Evolutionary conservation across 2,329 filamentous ascomycete species (phyloP), one percentile per base, ranked within the genome.

Genomic region (Hypomyces perniciosus): DNA sequence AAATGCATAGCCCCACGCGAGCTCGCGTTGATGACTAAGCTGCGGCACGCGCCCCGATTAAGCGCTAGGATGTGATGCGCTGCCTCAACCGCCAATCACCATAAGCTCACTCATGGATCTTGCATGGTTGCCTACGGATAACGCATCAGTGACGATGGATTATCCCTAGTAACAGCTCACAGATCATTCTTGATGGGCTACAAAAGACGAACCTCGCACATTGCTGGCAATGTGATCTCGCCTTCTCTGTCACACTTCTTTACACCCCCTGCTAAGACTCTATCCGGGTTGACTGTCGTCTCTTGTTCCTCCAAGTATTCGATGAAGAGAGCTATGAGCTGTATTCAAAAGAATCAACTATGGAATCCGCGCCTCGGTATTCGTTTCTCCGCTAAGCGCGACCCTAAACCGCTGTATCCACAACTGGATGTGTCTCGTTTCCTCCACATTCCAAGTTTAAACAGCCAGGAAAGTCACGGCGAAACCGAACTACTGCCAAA

Each of bases 11-110:
- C 44, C 49, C 49, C 66, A 68, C 65, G 65, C 69, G 67, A 63
- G 52, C 51, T 58, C 61, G 64, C 58, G 63, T 52, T 8, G 44
- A 57, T 71, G 68, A 71, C 66, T 71, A 66, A 71, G 64, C 59
- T 29, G 6, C 40, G 9, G 26, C 28, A n/a, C 6, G 29, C 37
- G 39, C 39, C 37, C 34, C 44, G 26, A 8, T 31, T 52, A 48
- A 48, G 45, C 43, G 48, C 48, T 42, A 43, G 45, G 37, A 46
- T 42, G n/a, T 51, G 48, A 46, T 51, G 48, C 13, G 37, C 13
- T 49, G 50, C 50, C 35, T 46, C 28, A 31, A 46, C 38, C 46
- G 47, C 51, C 51, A 53, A 53, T 50, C 51, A 53, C 43, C 13
- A 10, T 12, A 30, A 8, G 33, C n/a, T 45, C 27, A 7, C 27